Evolutionary conservation across 139 green algal genomes (phyloP).

Genomic region (Trebouxia sp.): DNA sequence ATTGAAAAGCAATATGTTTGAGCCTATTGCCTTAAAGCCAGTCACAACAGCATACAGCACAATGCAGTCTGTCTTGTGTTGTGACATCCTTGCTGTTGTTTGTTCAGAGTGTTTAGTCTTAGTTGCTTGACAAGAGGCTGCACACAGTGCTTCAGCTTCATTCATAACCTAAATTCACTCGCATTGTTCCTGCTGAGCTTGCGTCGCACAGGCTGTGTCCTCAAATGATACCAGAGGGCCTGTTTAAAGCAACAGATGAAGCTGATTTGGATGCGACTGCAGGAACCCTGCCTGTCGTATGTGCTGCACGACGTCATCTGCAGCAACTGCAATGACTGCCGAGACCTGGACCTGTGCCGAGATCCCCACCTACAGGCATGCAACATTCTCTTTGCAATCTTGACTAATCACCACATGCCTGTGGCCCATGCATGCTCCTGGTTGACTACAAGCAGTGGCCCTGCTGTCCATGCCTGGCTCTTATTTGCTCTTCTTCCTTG

Average conservation of each 20-base stretch:
- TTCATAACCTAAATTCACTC: too few species aligned
- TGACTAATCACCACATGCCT: neutral
- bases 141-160: too few species aligned
- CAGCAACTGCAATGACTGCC: constrained; percentile 86
- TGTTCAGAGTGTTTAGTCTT: too few species aligned
- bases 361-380: constrained; percentile 71
- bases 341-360: constrained; percentile 90
- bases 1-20: too few species aligned
- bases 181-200: neutral
- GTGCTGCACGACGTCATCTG: constrained; percentile 89
- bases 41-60: neutral
- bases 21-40: too few species aligned
- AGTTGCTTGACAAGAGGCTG: too few species aligned
- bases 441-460: neutral
- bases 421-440: neutral
- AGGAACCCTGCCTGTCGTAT: constrained; percentile 84
- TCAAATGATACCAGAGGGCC: too few species aligned
- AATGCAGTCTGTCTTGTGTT: neutral
- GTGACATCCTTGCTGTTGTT: too few species aligned
- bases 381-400: too few species aligned
- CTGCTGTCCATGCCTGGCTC: neutral
- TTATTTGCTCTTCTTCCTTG: neutral
- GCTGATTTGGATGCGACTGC: neutral
- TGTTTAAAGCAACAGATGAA: too few species aligned
- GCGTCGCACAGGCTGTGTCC: neutral